Base-by-base conservation (phyloP, 345 rosid genomes). In the Litchi chinensis region DNA sequence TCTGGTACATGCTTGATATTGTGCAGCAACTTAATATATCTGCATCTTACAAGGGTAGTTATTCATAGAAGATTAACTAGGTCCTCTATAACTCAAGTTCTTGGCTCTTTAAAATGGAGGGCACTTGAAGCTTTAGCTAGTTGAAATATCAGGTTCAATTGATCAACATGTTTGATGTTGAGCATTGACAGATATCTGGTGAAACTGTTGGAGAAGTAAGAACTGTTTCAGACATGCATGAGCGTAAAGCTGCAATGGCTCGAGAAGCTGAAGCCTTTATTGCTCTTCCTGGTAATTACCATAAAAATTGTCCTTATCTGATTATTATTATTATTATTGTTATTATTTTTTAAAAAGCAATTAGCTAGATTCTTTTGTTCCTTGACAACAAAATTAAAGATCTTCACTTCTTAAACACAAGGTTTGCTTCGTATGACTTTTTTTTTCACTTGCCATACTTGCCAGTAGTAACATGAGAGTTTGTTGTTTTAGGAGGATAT, bases 211-310 rank as follows among this genome's bases (percentile, higher is more conserved):
- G 98, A 81, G 95, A 95, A 77, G 93, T 93, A 69, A 93, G 90
- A 87, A 79, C 83, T 10, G 98, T 95, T 80, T 74, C 84, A 70
- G 98, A 95, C 84, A 95, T 95, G 99, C 99, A 95, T 54, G 98
- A 95, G 82, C 87, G 99, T 7, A 95, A 95, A 81, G 98, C 99
- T 86, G 90, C 83, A 79, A 95, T 95, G 99, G 99, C 99, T n/a
- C 84, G 80, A 80, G 99, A 95, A 88, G 88, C 98, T 50, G 98
- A 95, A 46, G 99, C 94, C 62, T 95, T 95, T 79, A 87, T 95
- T 79, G 99, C 99, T 68, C 98, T 95, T 80, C 97, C 99, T 57
- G 99, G 99, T 92, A 86, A 77, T 39, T 15, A 68, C 68, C 78
- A 72, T 68, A n/a, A 21, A 21, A 40, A 43, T 78, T 73, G 8